phyloP scores from a whole-genome alignment of 768 basidiomycete genomes.

The Pulveroboletus sp. region DNA sequence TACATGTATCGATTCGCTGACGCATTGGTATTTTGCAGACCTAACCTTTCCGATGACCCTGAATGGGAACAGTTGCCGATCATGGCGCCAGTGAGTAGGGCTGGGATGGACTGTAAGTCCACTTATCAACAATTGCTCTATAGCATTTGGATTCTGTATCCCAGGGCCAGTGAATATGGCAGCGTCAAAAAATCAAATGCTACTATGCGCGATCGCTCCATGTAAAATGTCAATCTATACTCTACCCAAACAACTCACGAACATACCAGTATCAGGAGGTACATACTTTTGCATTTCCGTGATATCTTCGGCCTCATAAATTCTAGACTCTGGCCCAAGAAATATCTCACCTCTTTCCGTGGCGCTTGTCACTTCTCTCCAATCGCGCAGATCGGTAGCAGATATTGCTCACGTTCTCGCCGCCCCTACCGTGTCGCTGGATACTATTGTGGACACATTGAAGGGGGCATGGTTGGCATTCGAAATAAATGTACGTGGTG shows the following conservation, averaged over 20 bases:
- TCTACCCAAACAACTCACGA: constrained; percentile 38
- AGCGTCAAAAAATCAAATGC: constrained; percentile 56
- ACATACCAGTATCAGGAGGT: constrained; percentile 16
- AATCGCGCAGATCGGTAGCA: constrained; percentile 49
- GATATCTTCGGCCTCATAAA: constrained; percentile 16
- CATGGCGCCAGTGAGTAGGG: constrained; percentile 38
- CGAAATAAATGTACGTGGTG: constrained; percentile 40
- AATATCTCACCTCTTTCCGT: constrained; percentile 18
- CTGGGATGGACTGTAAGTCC: constrained; percentile 51
- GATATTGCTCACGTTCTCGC: constrained; percentile 62
- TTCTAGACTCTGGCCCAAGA: constrained; percentile 29
- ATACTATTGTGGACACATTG: constrained; percentile 47
- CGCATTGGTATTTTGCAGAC: constrained; percentile 33
- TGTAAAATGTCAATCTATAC: constrained; percentile 41
- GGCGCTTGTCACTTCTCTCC: constrained; percentile 40
- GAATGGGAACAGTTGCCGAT: constrained; percentile 51
- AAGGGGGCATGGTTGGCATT: constrained; percentile 45
- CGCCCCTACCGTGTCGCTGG: constrained; percentile 36
- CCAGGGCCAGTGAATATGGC: constrained; percentile 58
- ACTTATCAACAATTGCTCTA: not conserved
- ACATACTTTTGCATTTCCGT: not conserved
- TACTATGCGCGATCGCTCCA: constrained; percentile 55
- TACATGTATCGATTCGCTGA: not conserved
- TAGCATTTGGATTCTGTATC: not conserved
- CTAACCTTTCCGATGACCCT: constrained; percentile 48